phyloP scores from a whole-genome alignment of 768 basidiomycete genomes.

The Collybia nuda region DNA sequence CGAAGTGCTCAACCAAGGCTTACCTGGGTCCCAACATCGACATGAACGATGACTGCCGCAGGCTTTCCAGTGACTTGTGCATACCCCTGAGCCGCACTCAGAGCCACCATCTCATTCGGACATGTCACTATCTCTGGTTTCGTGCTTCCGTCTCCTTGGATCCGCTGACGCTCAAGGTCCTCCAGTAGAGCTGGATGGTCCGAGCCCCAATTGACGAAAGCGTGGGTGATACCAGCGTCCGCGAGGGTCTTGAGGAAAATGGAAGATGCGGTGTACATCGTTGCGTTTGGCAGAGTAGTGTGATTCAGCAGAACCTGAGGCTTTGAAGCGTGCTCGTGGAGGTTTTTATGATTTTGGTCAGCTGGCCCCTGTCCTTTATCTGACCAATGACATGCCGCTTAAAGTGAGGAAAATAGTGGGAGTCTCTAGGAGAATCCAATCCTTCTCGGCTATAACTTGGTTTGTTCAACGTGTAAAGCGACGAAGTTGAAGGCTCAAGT shows the following conservation, averaged over 20 bases:
- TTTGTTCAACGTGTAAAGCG: too few relatives aligned
- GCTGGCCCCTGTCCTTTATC: too few relatives aligned
- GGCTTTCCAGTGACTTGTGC: constrained; percentile 64
- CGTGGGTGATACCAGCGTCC: constrained; percentile 62
- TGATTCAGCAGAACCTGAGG: too few relatives aligned
- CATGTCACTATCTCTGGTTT: constrained; percentile 59
- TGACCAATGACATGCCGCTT: too few relatives aligned
- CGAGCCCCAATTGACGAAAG: constrained; percentile 77
- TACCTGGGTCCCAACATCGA: constrained; percentile 70
- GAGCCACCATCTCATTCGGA: constrained; percentile 76
- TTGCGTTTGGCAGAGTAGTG: neutral
- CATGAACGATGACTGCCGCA: constrained; percentile 73
- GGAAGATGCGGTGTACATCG: constrained; percentile 59
- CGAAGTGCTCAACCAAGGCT: constrained; percentile 7
- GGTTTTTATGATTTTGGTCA: too few relatives aligned
- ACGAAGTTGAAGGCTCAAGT: too few relatives aligned
- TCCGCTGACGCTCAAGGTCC: constrained; percentile 59
- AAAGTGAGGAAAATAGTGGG: too few relatives aligned
- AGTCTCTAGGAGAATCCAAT: too few relatives aligned
- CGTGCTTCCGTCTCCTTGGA: constrained; percentile 33
- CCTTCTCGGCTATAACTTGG: too few relatives aligned
- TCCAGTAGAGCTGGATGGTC: constrained; percentile 75
- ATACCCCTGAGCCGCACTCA: constrained; percentile 73
- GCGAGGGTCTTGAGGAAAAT: constrained; percentile 56
- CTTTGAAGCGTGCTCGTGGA: too few relatives aligned